These are phyloP conservation scores for Clathrus columnatus DNA, from an alignment of 768 basidiomycete genomes.

Conservation along the genomic window DNA sequence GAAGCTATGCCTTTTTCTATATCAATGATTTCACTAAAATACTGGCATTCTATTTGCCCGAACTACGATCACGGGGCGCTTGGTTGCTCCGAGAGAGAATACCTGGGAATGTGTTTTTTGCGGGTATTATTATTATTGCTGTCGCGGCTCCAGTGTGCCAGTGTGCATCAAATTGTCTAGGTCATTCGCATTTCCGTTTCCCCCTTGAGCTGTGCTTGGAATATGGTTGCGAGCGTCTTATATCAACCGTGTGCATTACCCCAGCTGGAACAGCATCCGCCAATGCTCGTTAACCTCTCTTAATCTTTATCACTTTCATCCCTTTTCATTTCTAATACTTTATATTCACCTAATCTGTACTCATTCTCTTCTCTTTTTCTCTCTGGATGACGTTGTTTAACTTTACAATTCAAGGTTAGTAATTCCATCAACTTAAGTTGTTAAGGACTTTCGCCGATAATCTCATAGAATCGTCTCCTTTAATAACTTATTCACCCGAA, in stretches of 20 bases:
- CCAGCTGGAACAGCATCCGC: not conserved
- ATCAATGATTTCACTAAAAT: no score
- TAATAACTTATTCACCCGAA: conserved; percentile 3
- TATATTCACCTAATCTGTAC: not conserved
- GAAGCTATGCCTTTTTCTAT: no score
- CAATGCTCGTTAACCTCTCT: not conserved
- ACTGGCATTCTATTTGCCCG: no score
- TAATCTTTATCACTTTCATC: not conserved
- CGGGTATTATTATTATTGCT: no score
- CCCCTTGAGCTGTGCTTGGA: no score
- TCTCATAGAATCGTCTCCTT: conserved; percentile 1
- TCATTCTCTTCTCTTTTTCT: not conserved
- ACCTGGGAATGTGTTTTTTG: no score
- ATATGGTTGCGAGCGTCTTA: no score
- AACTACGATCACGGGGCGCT: no score
- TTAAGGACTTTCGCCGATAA: not conserved
- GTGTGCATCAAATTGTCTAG: no score
- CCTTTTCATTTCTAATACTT: not conserved
- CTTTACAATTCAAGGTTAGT: conserved; percentile 5
- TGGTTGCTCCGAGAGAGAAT: no score
- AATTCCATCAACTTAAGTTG: not conserved
- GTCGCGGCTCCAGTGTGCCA: no score
- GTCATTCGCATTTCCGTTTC: no score
- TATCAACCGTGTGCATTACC: not conserved
- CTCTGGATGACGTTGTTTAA: not conserved